phyloP scores from a whole-genome alignment of 306 rosid genomes.

The Parietaria judaica region DNA sequence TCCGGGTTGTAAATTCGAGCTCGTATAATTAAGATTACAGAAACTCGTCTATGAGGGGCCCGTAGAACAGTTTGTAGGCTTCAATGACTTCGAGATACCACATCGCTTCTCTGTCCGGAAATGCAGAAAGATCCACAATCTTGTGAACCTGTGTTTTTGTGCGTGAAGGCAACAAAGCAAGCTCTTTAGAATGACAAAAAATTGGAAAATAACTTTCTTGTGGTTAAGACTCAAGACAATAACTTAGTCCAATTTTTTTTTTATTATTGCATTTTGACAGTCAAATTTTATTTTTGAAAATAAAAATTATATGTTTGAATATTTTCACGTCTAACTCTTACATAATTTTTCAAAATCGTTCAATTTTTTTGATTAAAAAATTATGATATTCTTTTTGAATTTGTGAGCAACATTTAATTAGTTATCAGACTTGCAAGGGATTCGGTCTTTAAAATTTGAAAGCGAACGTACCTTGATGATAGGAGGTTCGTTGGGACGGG shows the following conservation, averaged over 20 bases:
- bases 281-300: too few relatives aligned
- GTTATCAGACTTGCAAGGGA: not conserved
- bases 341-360: too few relatives aligned
- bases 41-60: constrained; percentile 51
- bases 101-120: constrained; percentile 76
- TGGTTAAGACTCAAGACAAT: too few relatives aligned
- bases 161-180: not conserved
- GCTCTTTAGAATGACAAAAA: not conserved
- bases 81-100: constrained; percentile 94
- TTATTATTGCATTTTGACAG: too few relatives aligned
- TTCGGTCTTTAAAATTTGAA: too few relatives aligned
- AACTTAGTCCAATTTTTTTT: too few relatives aligned
- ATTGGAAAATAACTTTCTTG: too few relatives aligned
- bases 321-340: too few relatives aligned
- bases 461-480: constrained; percentile 52
- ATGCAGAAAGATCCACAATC: constrained; percentile 80
- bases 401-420: too few relatives aligned
- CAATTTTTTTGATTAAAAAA: too few relatives aligned
- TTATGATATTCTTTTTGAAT: too few relatives aligned
- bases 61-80: constrained; percentile 70
- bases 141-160: constrained; percentile 54
- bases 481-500: constrained; percentile 36
- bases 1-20: not conserved
- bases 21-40: constrained; percentile 11
- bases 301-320: too few relatives aligned